phyloP scores from a whole-genome alignment of 305 asterid genomes.

The Solanum hybrid region DNA sequence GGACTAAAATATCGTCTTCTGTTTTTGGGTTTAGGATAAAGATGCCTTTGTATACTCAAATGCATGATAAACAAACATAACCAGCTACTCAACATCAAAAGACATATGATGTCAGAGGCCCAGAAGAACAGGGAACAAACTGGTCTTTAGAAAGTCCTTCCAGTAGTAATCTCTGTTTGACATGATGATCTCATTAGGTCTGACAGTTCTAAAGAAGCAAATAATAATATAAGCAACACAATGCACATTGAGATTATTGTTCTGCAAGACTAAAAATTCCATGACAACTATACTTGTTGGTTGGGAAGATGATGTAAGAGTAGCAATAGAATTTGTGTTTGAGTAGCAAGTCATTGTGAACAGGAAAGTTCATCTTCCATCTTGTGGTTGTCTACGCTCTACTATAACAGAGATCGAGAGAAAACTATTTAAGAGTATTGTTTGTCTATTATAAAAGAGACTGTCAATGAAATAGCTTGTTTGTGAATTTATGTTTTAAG shows the following conservation, averaged over 20 bases:
- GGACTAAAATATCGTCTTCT: neutral
- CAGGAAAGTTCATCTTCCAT: neutral
- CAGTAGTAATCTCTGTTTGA: neutral
- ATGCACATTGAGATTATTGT: neutral
- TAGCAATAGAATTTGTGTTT: neutral
- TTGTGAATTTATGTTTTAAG: neutral
- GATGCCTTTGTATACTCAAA: constrained; percentile 1
- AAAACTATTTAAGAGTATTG: neutral
- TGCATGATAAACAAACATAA: neutral
- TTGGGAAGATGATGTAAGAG: neutral
- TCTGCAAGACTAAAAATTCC: neutral
- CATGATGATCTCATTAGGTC: neutral
- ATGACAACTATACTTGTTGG: neutral
- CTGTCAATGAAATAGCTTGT: neutral
- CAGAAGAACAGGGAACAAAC: neutral
- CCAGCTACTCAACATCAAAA: neutral
- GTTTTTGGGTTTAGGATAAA: neutral
- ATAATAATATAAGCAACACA: neutral
- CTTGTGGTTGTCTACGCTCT: neutral
- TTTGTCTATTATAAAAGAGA: neutral
- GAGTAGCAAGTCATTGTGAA: neutral
- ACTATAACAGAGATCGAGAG: neutral
- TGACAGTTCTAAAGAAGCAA: neutral
- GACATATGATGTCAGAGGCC: neutral
- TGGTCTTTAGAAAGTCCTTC: neutral